Base-by-base conservation (phyloP, 768 basidiomycete species). In the Cubamyces lactineus region DNA sequence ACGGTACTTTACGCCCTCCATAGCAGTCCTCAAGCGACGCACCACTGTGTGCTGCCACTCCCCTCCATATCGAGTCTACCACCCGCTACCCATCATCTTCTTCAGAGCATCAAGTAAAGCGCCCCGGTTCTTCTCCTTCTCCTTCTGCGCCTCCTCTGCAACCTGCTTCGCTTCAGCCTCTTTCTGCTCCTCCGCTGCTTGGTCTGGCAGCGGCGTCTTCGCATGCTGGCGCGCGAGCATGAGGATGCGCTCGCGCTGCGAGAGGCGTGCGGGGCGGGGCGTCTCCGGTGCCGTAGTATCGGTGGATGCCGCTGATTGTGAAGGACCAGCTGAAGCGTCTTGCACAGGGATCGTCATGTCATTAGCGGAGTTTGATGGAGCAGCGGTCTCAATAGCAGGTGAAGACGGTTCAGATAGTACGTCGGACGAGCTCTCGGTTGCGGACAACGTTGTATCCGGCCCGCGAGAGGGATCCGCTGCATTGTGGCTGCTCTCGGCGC, bases 191-290 rank as follows among this genome's bases (percentile, higher is more conserved):
- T 19, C 43, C 12, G 61, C 58, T 38, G 15, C 41, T 42, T 58
- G 21, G 8, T 58, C 67, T 2, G 64, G 64, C n/a, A 69, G 56
- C 28, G 69, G 69, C 28, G 59, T 62, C 19, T 51, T 64, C 12
- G 69, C 66, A 41, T 67, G 59, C 42, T 61, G 42, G 12, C 69
- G 69, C 21, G 71, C 71, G n/a, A 57, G 59, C 30, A 47, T 60
- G 15, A 70, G 67, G n/a, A 70, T 66, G 24, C 64, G 62, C 60
- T 67, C 57, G 39, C 65, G 64, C 28, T 53, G 51, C 11, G 66
- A 62, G 17, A 62, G 55, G 16, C 51, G 53, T 12, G 19, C 13
- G 34, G 52, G 28, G 17, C 30, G 45, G 19, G 30, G 4, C 3
- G 28, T 28, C 28, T 28, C 15, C 1, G 53, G 53, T 40, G 17